A percentile compares a stretch with the other conserved stretches of the same genome.
phyloP scores from a whole-genome alignment of 140 eudicot genomes.

The Eryngium alpinum region DNA sequence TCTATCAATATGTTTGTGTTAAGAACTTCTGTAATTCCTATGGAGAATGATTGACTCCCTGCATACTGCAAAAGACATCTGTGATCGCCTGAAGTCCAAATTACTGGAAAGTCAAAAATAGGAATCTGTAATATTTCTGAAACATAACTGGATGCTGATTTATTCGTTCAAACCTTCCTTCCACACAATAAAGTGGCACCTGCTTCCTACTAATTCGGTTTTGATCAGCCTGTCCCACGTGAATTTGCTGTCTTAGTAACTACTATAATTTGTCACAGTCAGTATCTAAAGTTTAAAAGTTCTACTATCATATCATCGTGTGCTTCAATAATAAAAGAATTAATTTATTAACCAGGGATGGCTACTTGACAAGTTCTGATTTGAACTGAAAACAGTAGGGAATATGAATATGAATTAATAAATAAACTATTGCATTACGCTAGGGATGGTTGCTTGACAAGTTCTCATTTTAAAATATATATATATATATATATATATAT shows the following conservation, averaged over 20 bases:
- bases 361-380: neutral
- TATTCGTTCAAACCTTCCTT: conserved; percentile 77
- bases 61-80: conserved; percentile 58
- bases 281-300: neutral
- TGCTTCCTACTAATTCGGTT: conserved; percentile 61
- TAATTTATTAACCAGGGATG: neutral
- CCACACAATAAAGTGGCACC: conserved; percentile 72
- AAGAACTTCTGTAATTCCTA: conserved; percentile 73
- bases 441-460: too few species aligned
- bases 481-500: too few species aligned
- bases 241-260: neutral
- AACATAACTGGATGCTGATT: conserved; percentile 92
- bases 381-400: neutral
- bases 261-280: neutral
- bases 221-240: conserved; percentile 62
- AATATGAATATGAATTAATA: neutral
- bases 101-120: neutral
- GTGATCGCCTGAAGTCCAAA: conserved; percentile 18
- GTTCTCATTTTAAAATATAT: too few species aligned
- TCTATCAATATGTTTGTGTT: conserved; percentile 77
- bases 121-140: conserved; percentile 7
- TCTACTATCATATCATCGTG: neutral
- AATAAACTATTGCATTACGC: neutral
- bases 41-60: conserved; percentile 74
- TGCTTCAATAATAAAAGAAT: neutral